Evolutionary conservation across 78 protist species (phyloP).

Genomic region (Polysphondylium violaceum): DNA sequence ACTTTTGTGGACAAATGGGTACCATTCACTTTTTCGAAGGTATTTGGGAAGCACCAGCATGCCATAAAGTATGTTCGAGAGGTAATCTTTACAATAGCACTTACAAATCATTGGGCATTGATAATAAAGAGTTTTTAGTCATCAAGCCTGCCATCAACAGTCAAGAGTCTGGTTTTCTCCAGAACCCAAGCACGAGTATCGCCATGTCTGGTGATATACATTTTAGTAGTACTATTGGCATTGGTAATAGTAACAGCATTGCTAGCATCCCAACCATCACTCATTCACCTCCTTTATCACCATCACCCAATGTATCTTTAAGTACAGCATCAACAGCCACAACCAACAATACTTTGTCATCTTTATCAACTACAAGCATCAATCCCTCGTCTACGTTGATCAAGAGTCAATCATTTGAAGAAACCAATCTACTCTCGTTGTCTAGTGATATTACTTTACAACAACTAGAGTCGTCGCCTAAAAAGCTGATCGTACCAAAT

Average conservation of each 20-base stretch:
- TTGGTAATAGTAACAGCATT: too few species aligned
- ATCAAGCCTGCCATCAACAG: constrained; percentile 42
- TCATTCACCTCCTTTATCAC: background rate
- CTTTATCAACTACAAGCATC: background rate
- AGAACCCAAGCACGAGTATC: background rate
- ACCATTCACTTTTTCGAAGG: constrained; percentile 78
- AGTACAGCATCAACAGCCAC: constrained; percentile 15
- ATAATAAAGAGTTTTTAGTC: constrained; percentile 63
- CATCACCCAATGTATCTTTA: background rate
- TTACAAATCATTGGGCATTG: constrained; percentile 60
- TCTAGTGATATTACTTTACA: background rate
- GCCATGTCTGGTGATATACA: constrained; percentile 71
- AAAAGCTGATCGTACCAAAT: constrained; percentile 33
- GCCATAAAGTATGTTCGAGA: constrained; percentile 59
- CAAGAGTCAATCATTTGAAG: background rate
- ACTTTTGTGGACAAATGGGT: constrained; percentile 77
- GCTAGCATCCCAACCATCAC: constrained; percentile 11
- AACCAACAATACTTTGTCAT: background rate
- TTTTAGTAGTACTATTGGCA: background rate
- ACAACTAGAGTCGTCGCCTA: too few species aligned
- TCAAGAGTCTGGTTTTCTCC: background rate
- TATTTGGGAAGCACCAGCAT: constrained; percentile 69
- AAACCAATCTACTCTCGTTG: background rate
- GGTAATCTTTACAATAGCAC: constrained; percentile 75
- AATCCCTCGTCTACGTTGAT: constrained; percentile 8